Percentiles rank a stretch among this genome's conserved stretches.
Conservation (phyloP, 768 basidiomycete species). For the Mycena galopus region DNA sequence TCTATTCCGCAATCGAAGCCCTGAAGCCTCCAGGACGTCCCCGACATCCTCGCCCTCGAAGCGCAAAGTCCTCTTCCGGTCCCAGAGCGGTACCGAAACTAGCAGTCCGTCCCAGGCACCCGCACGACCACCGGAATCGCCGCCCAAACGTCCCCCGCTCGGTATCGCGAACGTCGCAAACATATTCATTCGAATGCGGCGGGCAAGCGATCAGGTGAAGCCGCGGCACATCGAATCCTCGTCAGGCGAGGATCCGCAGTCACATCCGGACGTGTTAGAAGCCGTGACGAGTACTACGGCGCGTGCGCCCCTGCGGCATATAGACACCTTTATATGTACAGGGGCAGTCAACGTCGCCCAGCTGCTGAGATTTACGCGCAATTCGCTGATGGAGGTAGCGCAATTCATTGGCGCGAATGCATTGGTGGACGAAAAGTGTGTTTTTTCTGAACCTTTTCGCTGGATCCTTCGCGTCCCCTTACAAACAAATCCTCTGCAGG, state of each 20-base stretch:
- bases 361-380: constrained; percentile 69
- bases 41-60: constrained; percentile 21
- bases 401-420: constrained; percentile 66
- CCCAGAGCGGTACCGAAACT: constrained; percentile 1
- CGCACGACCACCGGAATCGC: constrained; percentile 3
- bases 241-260: constrained; percentile 55
- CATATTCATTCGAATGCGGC: constrained; percentile 66
- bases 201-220: constrained; percentile 45
- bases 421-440: constrained; percentile 79
- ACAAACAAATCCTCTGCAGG: constrained; percentile 48
- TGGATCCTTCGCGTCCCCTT: constrained; percentile 20
- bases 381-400: constrained; percentile 63
- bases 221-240: constrained; percentile 48
- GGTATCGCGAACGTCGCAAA: constrained; percentile 61
- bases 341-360: constrained; percentile 73
- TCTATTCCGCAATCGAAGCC: constrained; percentile 26
- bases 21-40: constrained; percentile 14
- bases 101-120: constrained; percentile 13
- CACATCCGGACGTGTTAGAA: constrained; percentile 51
- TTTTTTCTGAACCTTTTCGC: constrained; percentile 38
- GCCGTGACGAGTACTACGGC: constrained; percentile 38
- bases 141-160: constrained; percentile 40
- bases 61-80: constrained; percentile 17
- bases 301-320: constrained; percentile 44
- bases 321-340: constrained; percentile 67